Conservation (phyloP, 1,284 basidiomycete genomes). For the Ustilago cynodontis region DNA sequence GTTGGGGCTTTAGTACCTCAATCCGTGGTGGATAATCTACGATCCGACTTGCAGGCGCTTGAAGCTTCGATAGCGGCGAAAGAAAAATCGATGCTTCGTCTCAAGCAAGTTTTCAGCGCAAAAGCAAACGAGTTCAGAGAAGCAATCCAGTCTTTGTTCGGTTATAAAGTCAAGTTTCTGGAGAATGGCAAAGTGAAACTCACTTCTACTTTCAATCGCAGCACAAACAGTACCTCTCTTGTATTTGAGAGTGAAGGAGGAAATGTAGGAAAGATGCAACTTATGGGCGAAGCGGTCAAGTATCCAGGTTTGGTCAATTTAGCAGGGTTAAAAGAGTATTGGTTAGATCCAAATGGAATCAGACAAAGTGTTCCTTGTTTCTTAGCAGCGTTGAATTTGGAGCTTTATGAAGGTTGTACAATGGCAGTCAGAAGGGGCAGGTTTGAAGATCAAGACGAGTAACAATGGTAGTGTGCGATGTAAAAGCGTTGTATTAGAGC, state of each 20-base stretch:
- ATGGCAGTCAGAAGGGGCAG: constrained; percentile 32
- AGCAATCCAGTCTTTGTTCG: constrained; percentile 82
- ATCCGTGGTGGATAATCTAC: constrained; percentile 78
- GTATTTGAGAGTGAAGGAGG: constrained; percentile 71
- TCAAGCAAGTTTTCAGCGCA: constrained; percentile 78
- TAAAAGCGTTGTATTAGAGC: constrained; percentile 1
- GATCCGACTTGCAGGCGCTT: constrained; percentile 76
- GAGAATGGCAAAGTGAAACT: constrained; percentile 85
- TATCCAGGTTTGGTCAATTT: constrained; percentile 50
- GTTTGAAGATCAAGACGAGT: constrained; percentile 24
- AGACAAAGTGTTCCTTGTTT: constrained; percentile 74
- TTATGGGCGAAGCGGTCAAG: constrained; percentile 71
- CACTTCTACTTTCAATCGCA: constrained; percentile 78
- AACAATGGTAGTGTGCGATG: no score
- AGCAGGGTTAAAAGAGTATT: constrained; percentile 71
- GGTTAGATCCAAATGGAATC: constrained; percentile 70
- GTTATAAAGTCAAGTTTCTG: constrained; percentile 85
- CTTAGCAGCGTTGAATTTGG: constrained; percentile 73
- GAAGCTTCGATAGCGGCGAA: constrained; percentile 73
- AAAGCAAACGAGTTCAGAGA: constrained; percentile 85
- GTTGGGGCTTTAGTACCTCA: constrained; percentile 72
- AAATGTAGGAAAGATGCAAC: constrained; percentile 73
- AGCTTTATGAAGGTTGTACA: constrained; percentile 70
- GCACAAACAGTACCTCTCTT: constrained; percentile 71
- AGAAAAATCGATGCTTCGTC: constrained; percentile 80